Base-by-base conservation (phyloP, 192 early-diverging fungal genomes). In the Gonapodya sp. region DNA sequence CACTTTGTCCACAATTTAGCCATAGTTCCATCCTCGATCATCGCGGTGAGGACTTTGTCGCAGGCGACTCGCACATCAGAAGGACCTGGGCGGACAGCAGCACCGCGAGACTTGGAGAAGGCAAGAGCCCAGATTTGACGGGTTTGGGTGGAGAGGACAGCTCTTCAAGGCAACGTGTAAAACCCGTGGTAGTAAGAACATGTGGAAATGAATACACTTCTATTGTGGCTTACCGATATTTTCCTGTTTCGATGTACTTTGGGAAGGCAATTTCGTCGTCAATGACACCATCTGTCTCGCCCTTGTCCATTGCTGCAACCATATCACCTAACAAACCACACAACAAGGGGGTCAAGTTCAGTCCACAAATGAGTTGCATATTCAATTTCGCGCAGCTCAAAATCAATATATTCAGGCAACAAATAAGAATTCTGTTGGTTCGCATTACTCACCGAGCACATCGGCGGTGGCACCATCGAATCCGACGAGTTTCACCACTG, bases 191-290 rank as follows among this genome's bases (percentile, higher is more conserved):
- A 24, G 46, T 8, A 24, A 8, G 46, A 24, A 64, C 46, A 64
- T 64, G 46, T 16, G 8, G 46, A 64, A 64, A n/a, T n/a, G n/a
- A n/a, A n/a, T n/a, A n/a, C n/a, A n/a, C 64, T 30, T 30, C 64
- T 30, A 72, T 30, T 18, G 64, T 72, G 64, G 30, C 75, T 2
- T 34, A 77, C 75, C 75, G 75, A 34, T 77, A 77, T 33, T 77
- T 77, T 18, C 75, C 75, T 2, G 30, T 34, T 16, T 18, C 75
- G 2, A 77, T 18, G 75, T 77, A 77, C 75, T 77, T 77, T 33
- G 75, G 75, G 75, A 77, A 77, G 18, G 75, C 75, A 77, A 77
- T 77, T 18, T 77, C 75, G 75, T 77, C 75, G 75, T 77, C 75
- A 34, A 18, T 32, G 30, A 77, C 75, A 8, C 75, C 75, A 33